phyloP scores from a whole-genome alignment of 345 rosid species.

The Pugionium cornutum region DNA sequence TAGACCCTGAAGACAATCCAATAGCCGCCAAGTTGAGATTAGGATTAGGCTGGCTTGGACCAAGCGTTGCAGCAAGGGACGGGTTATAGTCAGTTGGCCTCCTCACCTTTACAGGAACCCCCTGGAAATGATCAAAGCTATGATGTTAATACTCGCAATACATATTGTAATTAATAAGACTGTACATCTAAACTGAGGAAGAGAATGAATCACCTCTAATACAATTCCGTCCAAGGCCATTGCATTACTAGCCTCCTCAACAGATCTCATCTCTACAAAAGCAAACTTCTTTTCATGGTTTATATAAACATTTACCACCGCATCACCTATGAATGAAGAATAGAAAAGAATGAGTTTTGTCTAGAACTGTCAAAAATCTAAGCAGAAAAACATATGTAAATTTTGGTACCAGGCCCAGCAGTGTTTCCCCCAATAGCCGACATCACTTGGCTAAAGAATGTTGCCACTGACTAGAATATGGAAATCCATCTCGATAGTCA shows the following conservation, averaged over 20 bases:
- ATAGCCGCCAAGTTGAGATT: conserved; percentile 55
- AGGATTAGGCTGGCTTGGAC: conserved; percentile 56
- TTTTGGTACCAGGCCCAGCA: conserved; percentile 80
- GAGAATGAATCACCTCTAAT: conserved; percentile 36
- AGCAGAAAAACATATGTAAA: conserved; percentile 6
- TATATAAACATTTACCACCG: conserved; percentile 50
- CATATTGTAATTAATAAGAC: no score
- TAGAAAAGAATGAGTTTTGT: conserved; percentile 17
- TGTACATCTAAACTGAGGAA: no score
- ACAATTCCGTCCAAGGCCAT: conserved; percentile 50
- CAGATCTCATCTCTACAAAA: conserved; percentile 53
- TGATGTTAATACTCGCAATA: not conserved
- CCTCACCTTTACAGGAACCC: conserved; percentile 54
- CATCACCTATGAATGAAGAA: conserved; percentile 50
- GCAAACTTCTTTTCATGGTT: conserved; percentile 52
- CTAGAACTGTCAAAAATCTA: conserved; percentile 6
- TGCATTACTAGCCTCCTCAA: conserved; percentile 49
- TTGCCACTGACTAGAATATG: conserved; percentile 77
- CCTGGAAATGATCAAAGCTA: conserved; percentile 32
- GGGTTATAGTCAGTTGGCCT: conserved; percentile 61
- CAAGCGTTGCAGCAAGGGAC: conserved; percentile 53
- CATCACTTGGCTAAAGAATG: conserved; percentile 94
- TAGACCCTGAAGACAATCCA: conserved; percentile 48
- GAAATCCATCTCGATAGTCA: conserved; percentile 31
- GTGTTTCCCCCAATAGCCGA: conserved; percentile 97